Percentiles rank a stretch among this genome's conserved stretches.
These are phyloP conservation scores for Neofusicoccum umdonicola DNA, from an alignment of 2,329 filamentous ascomycete species.

Conservation along the genomic window DNA sequence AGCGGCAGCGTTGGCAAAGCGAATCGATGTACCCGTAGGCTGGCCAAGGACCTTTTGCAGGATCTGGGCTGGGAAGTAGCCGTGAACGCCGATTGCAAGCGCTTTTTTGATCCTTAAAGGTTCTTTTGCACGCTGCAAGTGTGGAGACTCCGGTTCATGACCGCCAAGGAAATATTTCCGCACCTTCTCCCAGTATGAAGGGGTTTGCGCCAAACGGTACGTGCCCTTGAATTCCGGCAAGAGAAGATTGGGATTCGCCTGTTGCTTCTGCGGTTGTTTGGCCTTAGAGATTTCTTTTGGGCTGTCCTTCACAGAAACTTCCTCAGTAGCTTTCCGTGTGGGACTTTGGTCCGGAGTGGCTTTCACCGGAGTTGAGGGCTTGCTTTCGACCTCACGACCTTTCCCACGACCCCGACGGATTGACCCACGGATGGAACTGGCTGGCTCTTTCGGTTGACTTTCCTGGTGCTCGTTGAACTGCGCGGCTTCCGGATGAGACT, in stretches of 20 bases:
- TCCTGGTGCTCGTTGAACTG: conserved; percentile 48
- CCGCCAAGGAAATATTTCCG: conserved; percentile 41
- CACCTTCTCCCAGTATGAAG: conserved; percentile 46
- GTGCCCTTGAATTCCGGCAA: conserved; percentile 69
- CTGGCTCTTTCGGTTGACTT: conserved; percentile 23
- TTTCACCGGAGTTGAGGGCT: conserved; percentile 31
- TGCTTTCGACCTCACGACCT: conserved; percentile 35
- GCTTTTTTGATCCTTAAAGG: conserved; percentile 76
- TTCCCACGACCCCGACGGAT: conserved; percentile 24
- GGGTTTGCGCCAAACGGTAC: conserved; percentile 52
- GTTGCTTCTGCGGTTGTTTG: conserved; percentile 26
- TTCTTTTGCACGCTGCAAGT: conserved; percentile 70
- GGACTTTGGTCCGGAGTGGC: conserved; percentile 28
- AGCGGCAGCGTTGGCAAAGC: conserved; percentile 85
- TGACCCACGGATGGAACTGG: conserved; percentile 21
- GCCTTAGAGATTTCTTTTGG: conserved; percentile 26
- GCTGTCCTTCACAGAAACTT: conserved; percentile 26
- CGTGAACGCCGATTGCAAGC: conserved; percentile 90
- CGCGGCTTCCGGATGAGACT: conserved; percentile 50
- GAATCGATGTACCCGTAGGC: conserved; percentile 90
- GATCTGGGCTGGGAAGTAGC: conserved; percentile 83
- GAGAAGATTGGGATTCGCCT: conserved; percentile 59
- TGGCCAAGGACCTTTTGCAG: conserved; percentile 90
- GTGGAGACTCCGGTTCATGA: conserved; percentile 54
- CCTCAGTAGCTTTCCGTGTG: conserved; percentile 19